Conservation (phyloP, 352 stramenopile species). For the Globisporangium nagaii region DNA sequence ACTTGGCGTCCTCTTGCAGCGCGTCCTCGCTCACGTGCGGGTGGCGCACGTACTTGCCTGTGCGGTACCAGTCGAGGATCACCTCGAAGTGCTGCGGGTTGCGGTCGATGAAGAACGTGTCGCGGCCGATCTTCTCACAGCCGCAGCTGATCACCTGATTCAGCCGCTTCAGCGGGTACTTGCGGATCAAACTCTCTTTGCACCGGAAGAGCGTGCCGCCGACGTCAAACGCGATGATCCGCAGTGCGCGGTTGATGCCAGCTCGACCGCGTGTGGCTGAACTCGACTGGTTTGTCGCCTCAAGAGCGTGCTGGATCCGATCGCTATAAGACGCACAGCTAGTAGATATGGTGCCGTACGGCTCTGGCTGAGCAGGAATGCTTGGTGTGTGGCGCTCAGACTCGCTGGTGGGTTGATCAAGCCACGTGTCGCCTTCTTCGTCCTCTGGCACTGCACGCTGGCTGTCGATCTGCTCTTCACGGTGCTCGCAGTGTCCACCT, state of each 20-base stretch:
- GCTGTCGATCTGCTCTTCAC: too few relatives aligned
- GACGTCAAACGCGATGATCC: constrained; percentile 53
- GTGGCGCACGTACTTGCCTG: constrained; percentile 34
- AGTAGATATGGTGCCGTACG: too few relatives aligned
- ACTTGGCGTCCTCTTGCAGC: constrained; percentile 52
- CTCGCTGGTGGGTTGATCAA: too few relatives aligned
- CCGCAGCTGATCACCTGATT: constrained; percentile 53
- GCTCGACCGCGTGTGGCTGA: neutral
- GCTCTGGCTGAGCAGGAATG: too few relatives aligned
- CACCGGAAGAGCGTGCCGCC: constrained; percentile 63
- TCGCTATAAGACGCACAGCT: too few relatives aligned
- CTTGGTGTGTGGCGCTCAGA: too few relatives aligned
- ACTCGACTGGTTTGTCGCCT: neutral
- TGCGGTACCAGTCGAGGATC: constrained; percentile 76
- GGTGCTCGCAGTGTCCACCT: too few relatives aligned
- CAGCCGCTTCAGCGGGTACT: constrained; percentile 54
- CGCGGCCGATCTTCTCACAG: constrained; percentile 34
- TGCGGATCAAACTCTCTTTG: constrained; percentile 56
- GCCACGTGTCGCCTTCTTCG: too few relatives aligned
- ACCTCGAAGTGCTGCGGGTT: constrained; percentile 68
- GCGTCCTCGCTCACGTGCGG: constrained; percentile 34
- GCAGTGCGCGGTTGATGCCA: neutral
- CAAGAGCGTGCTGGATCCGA: neutral
- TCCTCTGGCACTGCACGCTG: too few relatives aligned
- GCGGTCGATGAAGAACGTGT: constrained; percentile 67